phyloP scores from a whole-genome alignment of 768 basidiomycete species.

The Rhizopogon vesiculosus region DNA sequence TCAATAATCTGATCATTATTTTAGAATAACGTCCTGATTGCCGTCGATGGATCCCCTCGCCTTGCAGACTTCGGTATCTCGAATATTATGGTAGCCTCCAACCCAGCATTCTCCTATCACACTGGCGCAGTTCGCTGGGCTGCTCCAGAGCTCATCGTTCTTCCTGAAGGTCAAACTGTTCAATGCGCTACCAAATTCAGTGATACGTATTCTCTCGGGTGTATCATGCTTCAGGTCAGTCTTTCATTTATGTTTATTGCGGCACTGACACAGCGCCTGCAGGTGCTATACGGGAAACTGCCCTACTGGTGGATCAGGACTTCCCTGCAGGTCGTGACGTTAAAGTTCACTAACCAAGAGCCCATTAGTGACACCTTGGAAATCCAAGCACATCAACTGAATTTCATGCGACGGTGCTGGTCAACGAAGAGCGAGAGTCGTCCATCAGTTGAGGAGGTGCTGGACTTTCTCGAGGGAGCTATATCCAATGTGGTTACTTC shows the following conservation, averaged over 20 bases:
- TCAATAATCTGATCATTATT: background rate
- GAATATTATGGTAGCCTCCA: slow-evolving; percentile 21
- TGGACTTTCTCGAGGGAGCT: background rate
- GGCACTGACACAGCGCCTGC: background rate
- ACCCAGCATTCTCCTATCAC: slow-evolving; percentile 20
- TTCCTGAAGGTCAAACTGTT: background rate
- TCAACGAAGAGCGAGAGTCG: slow-evolving; percentile 6
- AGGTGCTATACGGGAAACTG: slow-evolving; percentile 19
- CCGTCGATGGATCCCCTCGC: slow-evolving; percentile 31
- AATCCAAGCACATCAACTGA: slow-evolving; percentile 36
- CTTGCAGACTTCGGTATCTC: slow-evolving; percentile 43
- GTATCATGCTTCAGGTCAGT: slow-evolving; percentile 23
- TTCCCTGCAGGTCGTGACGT: slow-evolving; percentile 19
- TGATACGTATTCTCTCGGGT: slow-evolving; percentile 44
- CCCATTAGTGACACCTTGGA: slow-evolving; percentile 11
- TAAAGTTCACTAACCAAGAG: slow-evolving; percentile 10
- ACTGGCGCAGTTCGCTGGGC: slow-evolving; percentile 37
- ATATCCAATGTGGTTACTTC: background rate
- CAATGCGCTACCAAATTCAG: slow-evolving; percentile 14
- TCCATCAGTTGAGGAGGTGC: background rate
- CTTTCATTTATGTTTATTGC: slow-evolving; percentile 21
- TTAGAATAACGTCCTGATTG: slow-evolving; percentile 24
- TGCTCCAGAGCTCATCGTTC: slow-evolving; percentile 31
- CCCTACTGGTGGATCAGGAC: slow-evolving; percentile 20
- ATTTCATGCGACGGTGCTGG: slow-evolving; percentile 40